These are phyloP conservation scores for Tilletia walkeri DNA, from an alignment of 1,284 basidiomycete genomes.

Conservation along the genomic window DNA sequence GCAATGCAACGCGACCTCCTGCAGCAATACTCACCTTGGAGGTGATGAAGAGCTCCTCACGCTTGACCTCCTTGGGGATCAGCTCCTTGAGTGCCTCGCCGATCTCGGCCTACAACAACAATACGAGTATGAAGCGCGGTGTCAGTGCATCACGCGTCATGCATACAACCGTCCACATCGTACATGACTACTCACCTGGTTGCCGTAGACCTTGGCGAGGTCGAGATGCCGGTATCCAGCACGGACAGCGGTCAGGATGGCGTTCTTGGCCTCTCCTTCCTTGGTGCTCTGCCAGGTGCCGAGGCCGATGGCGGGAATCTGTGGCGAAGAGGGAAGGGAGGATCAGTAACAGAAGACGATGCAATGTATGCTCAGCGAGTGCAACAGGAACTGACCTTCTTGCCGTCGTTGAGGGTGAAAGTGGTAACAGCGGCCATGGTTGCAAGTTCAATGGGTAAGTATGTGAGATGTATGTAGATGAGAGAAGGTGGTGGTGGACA, in stretches of 20 bases:
- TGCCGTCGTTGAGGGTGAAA: conserved; percentile 16
- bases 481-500: neutral
- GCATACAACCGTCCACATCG: too few species aligned
- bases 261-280: conserved; percentile 73
- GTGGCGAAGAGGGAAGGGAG: neutral
- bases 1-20: too few species aligned
- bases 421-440: neutral
- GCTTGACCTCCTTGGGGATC: conserved; percentile 56
- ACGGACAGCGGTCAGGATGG: conserved; percentile 55
- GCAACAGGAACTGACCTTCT: neutral
- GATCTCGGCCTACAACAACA: conserved; percentile 46
- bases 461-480: neutral
- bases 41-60: conserved; percentile 61
- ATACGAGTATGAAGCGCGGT: too few species aligned
- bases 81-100: conserved; percentile 59
- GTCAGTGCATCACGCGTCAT: too few species aligned
- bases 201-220: conserved; percentile 49
- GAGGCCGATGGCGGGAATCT: conserved; percentile 62
- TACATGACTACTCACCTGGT: conserved; percentile 25
- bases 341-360: neutral
- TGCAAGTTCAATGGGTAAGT: neutral
- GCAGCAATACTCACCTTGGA: conserved; percentile 33
- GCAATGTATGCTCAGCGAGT: neutral
- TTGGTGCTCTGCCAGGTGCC: conserved; percentile 74
- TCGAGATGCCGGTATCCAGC: conserved; percentile 51